Conservation (phyloP, 2,329 filamentous ascomycete species). For the Neonectria neomacrospora region DNA sequence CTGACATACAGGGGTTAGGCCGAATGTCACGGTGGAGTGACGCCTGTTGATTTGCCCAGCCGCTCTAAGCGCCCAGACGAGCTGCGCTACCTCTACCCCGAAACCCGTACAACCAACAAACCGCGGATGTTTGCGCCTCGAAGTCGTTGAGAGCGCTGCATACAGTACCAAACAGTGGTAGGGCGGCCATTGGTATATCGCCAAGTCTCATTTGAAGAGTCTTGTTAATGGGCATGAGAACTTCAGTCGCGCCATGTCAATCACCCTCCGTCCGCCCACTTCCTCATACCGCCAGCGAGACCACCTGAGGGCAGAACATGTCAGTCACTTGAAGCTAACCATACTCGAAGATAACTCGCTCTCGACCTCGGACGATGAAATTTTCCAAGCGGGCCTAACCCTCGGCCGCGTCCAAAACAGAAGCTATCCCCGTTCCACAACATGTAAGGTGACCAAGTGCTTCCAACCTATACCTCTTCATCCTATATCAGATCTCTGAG, state of each 20-base stretch:
- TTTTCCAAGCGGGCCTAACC: conserved; percentile 12
- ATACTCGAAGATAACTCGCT: conserved; percentile 1
- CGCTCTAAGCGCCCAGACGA: conserved; percentile 28
- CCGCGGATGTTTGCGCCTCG: neutral
- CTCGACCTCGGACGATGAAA: conserved; percentile 5
- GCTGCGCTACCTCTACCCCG: conserved; percentile 8
- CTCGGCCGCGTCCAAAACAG: conserved; percentile 19
- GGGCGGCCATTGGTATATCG: neutral
- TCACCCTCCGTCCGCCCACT: neutral
- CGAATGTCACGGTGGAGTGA: neutral
- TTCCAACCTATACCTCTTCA: conserved; percentile 9
- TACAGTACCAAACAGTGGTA: conserved; percentile 6
- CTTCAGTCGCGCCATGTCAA: neutral
- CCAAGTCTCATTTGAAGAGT: neutral
- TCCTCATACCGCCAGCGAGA: neutral
- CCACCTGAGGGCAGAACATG: neutral
- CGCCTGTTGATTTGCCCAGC: conserved; percentile 18
- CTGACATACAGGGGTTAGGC: conserved; percentile 5
- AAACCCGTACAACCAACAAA: conserved; percentile 13
- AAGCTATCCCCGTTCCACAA: conserved; percentile 16
- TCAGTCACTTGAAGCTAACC: conserved; percentile 10
- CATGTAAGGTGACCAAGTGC: conserved; percentile 4
- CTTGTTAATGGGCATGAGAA: neutral
- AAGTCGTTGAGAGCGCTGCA: neutral
- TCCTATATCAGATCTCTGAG: conserved; percentile 17